Base-by-base conservation (phyloP, 139 green algal species). In the Desmodesmus armatus region DNA sequence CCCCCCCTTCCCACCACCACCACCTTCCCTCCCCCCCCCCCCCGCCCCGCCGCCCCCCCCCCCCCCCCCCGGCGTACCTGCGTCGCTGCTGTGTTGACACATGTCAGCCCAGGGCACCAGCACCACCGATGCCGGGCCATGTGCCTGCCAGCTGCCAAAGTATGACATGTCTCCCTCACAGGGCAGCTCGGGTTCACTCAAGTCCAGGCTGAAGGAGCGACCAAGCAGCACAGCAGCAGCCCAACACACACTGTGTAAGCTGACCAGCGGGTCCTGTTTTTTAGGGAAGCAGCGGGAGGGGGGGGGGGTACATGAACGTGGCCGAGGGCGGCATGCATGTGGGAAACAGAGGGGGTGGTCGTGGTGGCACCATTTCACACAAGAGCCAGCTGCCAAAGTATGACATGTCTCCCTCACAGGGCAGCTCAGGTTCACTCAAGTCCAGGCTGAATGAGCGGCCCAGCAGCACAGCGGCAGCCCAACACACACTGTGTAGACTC, bases 51-150 rank as follows among this genome's bases (percentile, higher is more conserved):
- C n/a, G 6, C 9, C 23, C 15, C 23, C 21, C 29, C 5, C 5
- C 37, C 5, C 71, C 31, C 15, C 39, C 13, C 1, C 35, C 13
- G 23, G n/a, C 84, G 1, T 43, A 92, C 91, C 91, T 85, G 91
- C 88, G 7, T 78, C 71, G 69, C 87, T 91, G 87, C 89, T 88
- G 88, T 94, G 92, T 31, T 82, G 69, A 58, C 94, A 80, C 79
- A 90, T 86, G 88, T 95, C 92, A 29, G 89, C 90, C 92, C 92
- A 95, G 1, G 92, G 92, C 76, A 95, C 92, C 58, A 95, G 89
- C 11, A 85, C 88, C 78, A 93, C 44, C 67, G 78, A 60, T 31
- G 82, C 82, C 1, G 47, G 55, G 29, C 37, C 70, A 33, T 85
- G 82, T 25, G 27, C 41, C 82, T 88, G 83, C 88, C 89, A 92